phyloP scores from a whole-genome alignment of 768 basidiomycete genomes.

The Phaeolepiota aurea region DNA sequence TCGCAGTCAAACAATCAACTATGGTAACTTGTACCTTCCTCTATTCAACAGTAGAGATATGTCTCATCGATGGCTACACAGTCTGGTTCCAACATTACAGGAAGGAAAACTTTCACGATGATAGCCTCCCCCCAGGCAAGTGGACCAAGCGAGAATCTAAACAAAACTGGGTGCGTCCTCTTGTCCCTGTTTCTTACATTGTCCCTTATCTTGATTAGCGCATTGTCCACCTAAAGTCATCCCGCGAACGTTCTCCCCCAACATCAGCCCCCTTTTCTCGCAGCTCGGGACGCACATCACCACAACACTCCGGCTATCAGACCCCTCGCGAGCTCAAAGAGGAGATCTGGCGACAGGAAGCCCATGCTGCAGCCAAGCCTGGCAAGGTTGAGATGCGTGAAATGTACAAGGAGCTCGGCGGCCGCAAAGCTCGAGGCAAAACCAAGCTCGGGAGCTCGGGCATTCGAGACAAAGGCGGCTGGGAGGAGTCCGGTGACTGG shows the following conservation, averaged over 20 bases:
- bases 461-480: slow-evolving; percentile 73
- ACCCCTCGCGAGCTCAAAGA: slow-evolving; percentile 76
- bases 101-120: slow-evolving; percentile 80
- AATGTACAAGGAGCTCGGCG: slow-evolving; percentile 86
- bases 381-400: slow-evolving; percentile 83
- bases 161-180: slow-evolving; percentile 68
- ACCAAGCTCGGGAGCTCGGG: slow-evolving; percentile 60
- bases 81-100: slow-evolving; percentile 95
- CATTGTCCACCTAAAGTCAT: slow-evolving; percentile 33
- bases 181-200: slow-evolving; percentile 2
- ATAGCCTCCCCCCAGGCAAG: slow-evolving; percentile 69
- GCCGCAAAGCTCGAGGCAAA: slow-evolving; percentile 73
- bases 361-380: slow-evolving; percentile 43
- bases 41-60: no score
- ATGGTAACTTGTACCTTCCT: slow-evolving; percentile 49
- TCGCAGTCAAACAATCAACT: slow-evolving; percentile 85
- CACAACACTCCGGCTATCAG: slow-evolving; percentile 54
- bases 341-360: slow-evolving; percentile 61
- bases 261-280: slow-evolving; percentile 25
- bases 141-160: slow-evolving; percentile 95
- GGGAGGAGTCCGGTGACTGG: slow-evolving; percentile 32
- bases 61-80: no score
- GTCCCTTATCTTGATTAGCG: slow-evolving; percentile 33
- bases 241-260: slow-evolving; percentile 28
- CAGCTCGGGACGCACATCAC: slow-evolving; percentile 42